Evolutionary conservation across 768 basidiomycete species (phyloP), one percentile per base, ranked within the genome.

Genomic region (Pleurotus eryngii): DNA sequence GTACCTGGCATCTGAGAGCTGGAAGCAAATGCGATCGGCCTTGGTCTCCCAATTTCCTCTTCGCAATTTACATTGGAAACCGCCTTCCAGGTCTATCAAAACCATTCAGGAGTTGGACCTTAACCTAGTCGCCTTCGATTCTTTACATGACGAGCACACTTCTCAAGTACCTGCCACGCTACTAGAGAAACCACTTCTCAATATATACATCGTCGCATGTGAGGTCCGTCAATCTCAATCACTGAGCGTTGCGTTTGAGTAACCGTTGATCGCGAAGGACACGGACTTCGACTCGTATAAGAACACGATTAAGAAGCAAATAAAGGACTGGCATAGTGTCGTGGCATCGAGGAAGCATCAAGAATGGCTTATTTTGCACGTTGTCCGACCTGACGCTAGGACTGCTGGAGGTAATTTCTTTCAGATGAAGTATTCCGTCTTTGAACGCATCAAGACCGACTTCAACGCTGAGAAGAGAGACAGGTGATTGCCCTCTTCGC

Each of bases 31-130:
- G 24, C 77, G 83, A 59, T 70, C 75, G 15, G 82, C 87, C 3
- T 72, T 94, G 35, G 69, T 76, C n/a, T 80, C 84, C 1, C 90
- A 90, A 63, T 71, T 92, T 5, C 97, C 97, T 0, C 76, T 99
- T 54, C 85, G 88, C 50, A 95, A 89, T 71, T 81, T 98, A 24
- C 92, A 98, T 70, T 98, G 97, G 95, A 95, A 91, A 70, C 81
- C 90, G 15, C 65, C 81, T 3, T 82, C 85, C 2, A 78, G 87
- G 43, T 83, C 83, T 14, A 76, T 95, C 43, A 82, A 90, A 61
- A 97, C 93, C 0, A 92, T 99, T 50, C 93, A 95, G 66, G 87
- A 92, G 62, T 80, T 98, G n/a, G 79, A 87, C 59, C 82, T 97
- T 55, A 79, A 83, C 39, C 74, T 98, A 42, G 80, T 89, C 6